phyloP scores from a whole-genome alignment of 768 basidiomycete genomes.

The Paxillus involutus region DNA sequence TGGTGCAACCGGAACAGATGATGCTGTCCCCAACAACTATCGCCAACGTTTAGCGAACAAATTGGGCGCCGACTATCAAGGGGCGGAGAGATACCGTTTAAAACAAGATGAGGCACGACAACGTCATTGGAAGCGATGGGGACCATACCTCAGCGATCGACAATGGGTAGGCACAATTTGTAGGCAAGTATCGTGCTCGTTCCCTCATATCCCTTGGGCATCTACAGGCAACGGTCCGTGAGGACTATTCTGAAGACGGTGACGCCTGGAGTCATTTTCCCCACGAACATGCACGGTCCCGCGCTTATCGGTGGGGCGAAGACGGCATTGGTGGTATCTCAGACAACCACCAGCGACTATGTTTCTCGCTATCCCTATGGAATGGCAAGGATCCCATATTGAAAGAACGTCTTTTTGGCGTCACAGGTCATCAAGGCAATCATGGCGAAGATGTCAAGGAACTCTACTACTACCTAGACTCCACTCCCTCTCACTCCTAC shows the following conservation, averaged over 20 bases:
- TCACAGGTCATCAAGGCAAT: slow-evolving; percentile 96
- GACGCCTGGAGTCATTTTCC: slow-evolving; percentile 97
- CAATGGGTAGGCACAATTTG: slow-evolving; percentile 76
- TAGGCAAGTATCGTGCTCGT: not conserved
- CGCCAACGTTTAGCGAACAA: slow-evolving; percentile 63
- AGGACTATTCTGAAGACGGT: slow-evolving; percentile 96
- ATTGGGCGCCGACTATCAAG: slow-evolving; percentile 73
- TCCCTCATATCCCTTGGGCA: slow-evolving; percentile 1
- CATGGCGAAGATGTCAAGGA: slow-evolving; percentile 99
- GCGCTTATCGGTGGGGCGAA: slow-evolving; percentile 98
- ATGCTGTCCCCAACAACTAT: slow-evolving; percentile 38
- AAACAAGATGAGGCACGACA: slow-evolving; percentile 77
- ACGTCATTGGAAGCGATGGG: slow-evolving; percentile 98
- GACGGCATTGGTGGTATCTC: slow-evolving; percentile 97
- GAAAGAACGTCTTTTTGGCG: slow-evolving; percentile 95
- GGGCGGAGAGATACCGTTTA: slow-evolving; percentile 83
- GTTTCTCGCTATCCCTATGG: slow-evolving; percentile 91
- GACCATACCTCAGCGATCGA: slow-evolving; percentile 94
- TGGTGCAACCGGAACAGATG: slow-evolving; percentile 1
- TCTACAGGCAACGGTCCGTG: slow-evolving; percentile 89
- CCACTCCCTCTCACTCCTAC: slow-evolving; percentile 98
- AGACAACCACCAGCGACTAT: slow-evolving; percentile 94
- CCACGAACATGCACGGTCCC: slow-evolving; percentile 88
- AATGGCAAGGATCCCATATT: slow-evolving; percentile 93
- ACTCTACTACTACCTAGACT: slow-evolving; percentile 97